Evolutionary conservation across 306 rosid species (phyloP), one percentile per base, ranked within the genome.

Genomic region (cucumber (Cucumis sativus)): DNA sequence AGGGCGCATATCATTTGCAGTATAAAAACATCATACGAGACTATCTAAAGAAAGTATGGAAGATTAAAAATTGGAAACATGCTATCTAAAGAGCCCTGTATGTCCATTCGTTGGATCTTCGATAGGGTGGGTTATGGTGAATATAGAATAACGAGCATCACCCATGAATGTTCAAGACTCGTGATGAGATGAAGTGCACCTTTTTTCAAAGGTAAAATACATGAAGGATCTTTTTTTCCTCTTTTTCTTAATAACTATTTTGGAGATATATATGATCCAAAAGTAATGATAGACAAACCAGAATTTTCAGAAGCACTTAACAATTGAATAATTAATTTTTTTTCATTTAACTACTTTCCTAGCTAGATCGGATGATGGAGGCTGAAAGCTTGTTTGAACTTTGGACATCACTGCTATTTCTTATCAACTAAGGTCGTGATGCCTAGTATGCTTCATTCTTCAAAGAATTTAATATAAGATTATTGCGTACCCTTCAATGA

Each of bases 11-110:
- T 12, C 54, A 47, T 47, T 47, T 87, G 89, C 97, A 95, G 99
- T 95, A 95, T 90, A 95, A 95, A 86, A 92, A 92, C 84, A 97
- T 90, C 7, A 88, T 92, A 78, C 97, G 96, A 57, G 97, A 95
- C 78, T 92, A 95, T 79, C 88, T 96, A 83, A 96, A 91, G 93
- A 92, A 91, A 90, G 87, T 92, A 82, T 95, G 97, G 97, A 90
- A 87, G 79, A 97, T 95, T 76, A 87, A 92, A 74, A 87, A 89
- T 37, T 90, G 97, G 97, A 88, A 92, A 82, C 85, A 92, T 74
- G 97, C 88, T 52, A 81, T 81, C 77, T 73, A 52, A 30, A 28
- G 43, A 72, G 60, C 4, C 61, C 59, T 20, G 47, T 47, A 60
- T 14, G 25, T 28, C 61, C 11, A 7, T 73, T 51, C 33, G 77